Percentiles rank a stretch among this genome's conserved stretches.
phyloP scores from a whole-genome alignment of 108 stramenopile genomes.

The Fistulifera pelliculosa region DNA sequence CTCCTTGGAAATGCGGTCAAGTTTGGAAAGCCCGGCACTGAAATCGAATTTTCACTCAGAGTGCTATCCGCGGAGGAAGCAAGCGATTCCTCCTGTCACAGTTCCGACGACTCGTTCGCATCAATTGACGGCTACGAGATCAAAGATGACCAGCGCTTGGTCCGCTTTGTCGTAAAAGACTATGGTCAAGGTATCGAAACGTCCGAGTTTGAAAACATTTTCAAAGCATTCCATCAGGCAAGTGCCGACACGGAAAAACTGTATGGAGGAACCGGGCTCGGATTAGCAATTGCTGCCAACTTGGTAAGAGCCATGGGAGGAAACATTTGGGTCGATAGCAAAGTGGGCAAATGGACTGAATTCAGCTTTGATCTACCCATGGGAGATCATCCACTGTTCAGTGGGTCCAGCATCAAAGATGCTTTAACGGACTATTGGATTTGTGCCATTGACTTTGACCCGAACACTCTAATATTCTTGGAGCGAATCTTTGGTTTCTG shows the following conservation, averaged over 20 bases:
- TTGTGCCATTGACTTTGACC: no score
- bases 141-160: no score
- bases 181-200: conserved; percentile 41
- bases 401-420: background rate
- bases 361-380: conserved; percentile 39
- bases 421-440: background rate
- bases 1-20: no score
- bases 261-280: conserved; percentile 29
- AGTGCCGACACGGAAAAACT: conserved; percentile 7
- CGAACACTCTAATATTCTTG: conserved; percentile 29
- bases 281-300: conserved; percentile 38
- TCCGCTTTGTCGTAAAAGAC: conserved; percentile 36
- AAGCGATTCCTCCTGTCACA: no score
- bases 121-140: no score
- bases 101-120: no score
- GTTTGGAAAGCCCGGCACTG: no score
- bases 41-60: no score
- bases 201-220: conserved; percentile 36
- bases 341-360: conserved; percentile 24
- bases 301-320: conserved; percentile 39
- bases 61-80: no score
- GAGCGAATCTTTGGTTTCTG: no score
- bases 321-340: conserved; percentile 31
- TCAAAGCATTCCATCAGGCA: conserved; percentile 39
- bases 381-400: conserved; percentile 5